Conservation (phyloP, 1,284 basidiomycete species). For the Trichosporon sp. region DNA sequence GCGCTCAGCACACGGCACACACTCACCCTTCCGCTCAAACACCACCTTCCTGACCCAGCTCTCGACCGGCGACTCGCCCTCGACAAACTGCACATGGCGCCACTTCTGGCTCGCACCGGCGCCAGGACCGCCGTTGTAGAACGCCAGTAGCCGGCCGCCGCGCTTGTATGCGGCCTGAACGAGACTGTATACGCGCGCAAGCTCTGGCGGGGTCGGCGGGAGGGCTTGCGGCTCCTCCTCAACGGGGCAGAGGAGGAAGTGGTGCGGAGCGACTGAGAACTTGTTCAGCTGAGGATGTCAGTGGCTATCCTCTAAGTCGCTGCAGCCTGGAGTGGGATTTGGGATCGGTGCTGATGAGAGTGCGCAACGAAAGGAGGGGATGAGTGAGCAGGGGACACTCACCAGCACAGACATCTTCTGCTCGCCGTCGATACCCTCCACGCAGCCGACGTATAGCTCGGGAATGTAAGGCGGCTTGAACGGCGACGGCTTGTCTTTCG, state of each 20-base stretch:
- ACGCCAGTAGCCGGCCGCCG: constrained; percentile 58
- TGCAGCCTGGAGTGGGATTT: no score
- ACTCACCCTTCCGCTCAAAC: constrained; percentile 59
- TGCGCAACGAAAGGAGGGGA: no score
- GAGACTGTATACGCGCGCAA: constrained; percentile 65
- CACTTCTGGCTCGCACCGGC: constrained; percentile 83
- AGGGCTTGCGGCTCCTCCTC: constrained; percentile 58
- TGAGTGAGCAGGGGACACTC: constrained; percentile 44
- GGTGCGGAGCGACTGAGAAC: constrained; percentile 71
- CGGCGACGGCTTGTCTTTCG: no score
- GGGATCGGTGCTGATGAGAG: neutral
- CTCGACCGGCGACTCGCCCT: constrained; percentile 66
- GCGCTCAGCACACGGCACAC: neutral
- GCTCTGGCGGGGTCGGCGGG: constrained; percentile 68
- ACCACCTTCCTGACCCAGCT: constrained; percentile 56
- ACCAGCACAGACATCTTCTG: constrained; percentile 69
- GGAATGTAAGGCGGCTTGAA: constrained; percentile 73
- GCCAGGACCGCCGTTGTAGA: constrained; percentile 76
- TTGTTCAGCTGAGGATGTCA: constrained; percentile 31
- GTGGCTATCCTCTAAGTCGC: no score
- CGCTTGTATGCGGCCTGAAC: constrained; percentile 59
- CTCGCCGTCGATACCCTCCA: constrained; percentile 59
- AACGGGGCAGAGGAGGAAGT: constrained; percentile 60
- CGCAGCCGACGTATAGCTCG: constrained; percentile 65
- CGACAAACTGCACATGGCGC: constrained; percentile 78